phyloP scores from a whole-genome alignment of 208 protist genomes.

The Trypanosoma caninum region DNA sequence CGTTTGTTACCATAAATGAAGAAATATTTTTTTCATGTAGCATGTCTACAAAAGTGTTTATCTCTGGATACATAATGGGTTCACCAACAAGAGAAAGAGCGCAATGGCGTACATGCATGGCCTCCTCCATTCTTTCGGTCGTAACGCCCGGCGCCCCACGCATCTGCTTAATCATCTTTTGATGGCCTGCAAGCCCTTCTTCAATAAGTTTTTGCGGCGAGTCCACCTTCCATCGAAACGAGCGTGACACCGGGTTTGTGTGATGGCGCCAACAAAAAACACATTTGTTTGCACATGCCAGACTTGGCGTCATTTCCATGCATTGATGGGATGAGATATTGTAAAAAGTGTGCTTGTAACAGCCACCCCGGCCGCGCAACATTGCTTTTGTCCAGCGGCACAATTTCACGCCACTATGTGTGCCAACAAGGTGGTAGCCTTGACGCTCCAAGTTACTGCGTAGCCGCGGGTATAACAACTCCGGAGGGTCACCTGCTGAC shows the following conservation, averaged over 20 bases:
- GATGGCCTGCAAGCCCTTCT: constrained; percentile 68
- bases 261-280: constrained; percentile 96
- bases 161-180: constrained; percentile 87
- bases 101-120: constrained; percentile 85
- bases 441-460: constrained; percentile 93
- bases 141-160: constrained; percentile 92
- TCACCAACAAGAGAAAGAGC: constrained; percentile 96
- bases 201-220: constrained; percentile 77
- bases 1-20: constrained; percentile 95
- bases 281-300: constrained; percentile 97
- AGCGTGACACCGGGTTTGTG: constrained; percentile 91
- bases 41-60: constrained; percentile 89
- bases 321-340: constrained; percentile 94
- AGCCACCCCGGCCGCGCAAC: constrained; percentile 95
- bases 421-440: constrained; percentile 92
- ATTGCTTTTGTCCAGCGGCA: constrained; percentile 97
- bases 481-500: constrained; percentile 19
- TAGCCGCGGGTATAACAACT: constrained; percentile 89
- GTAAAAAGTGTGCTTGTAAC: constrained; percentile 98
- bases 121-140: constrained; percentile 77
- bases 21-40: constrained; percentile 87
- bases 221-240: constrained; percentile 93
- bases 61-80: constrained; percentile 96
- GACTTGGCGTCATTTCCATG: constrained; percentile 96
- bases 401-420: constrained; percentile 96